A percentile compares a stretch with the other conserved stretches of the same genome.
Evolutionary conservation across 345 rosid species (phyloP).

Genomic region (Xanthoceras sorbifolium): DNA sequence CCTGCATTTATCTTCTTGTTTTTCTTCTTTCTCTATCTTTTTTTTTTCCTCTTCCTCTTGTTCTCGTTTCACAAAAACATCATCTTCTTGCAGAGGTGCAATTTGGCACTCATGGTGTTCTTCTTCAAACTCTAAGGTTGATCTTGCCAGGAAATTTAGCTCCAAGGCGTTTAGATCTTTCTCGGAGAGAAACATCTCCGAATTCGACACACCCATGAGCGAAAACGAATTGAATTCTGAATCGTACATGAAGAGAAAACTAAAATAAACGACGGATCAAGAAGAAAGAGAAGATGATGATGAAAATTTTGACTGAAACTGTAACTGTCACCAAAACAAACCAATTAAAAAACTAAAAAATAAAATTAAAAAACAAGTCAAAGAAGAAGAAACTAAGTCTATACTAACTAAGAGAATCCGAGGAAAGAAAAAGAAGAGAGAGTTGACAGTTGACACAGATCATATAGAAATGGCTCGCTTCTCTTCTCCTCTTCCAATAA

Average conservation of each 20-base stretch:
- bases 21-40: constrained; percentile 1
- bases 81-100: constrained; percentile 27
- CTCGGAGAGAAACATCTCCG: constrained; percentile 42
- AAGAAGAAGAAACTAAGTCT: not conserved
- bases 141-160: constrained; percentile 35
- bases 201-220: constrained; percentile 39
- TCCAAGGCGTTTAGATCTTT: constrained; percentile 52
- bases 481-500: too few species aligned
- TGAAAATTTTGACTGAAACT: not conserved
- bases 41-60: constrained; percentile 8
- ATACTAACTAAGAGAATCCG: too few species aligned
- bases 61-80: not conserved
- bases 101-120: constrained; percentile 23
- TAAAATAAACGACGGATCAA: not conserved
- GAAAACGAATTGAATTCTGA: constrained; percentile 26
- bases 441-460: not conserved
- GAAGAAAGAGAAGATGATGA: too few species aligned
- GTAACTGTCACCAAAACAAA: not conserved
- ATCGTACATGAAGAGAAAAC: constrained; percentile 24
- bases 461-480: not conserved
- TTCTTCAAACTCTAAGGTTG: constrained; percentile 36
- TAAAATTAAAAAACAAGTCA: not conserved
- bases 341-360: not conserved
- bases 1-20: constrained; percentile 34
- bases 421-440: not conserved